Evolutionary conservation across 2,329 filamentous ascomycete species (phyloP).

Genomic region (Trichoderma brevicompactum): DNA sequence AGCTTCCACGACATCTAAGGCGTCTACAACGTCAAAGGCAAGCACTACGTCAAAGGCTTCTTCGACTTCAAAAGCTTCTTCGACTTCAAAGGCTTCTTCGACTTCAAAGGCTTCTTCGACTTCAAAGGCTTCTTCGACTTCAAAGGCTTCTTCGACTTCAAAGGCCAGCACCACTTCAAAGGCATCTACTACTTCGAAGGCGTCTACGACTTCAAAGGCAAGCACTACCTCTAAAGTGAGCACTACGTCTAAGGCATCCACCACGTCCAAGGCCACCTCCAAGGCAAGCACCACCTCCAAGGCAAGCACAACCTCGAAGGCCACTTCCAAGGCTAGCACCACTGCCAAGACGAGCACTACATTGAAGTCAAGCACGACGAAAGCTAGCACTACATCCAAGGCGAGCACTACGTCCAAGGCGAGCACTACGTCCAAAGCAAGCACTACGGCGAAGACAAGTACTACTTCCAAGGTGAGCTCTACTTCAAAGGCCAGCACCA

Average conservation of each 20-base stretch:
- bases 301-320: not conserved
- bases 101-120: not conserved
- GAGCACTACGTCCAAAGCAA: not conserved
- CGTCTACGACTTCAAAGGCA: not conserved
- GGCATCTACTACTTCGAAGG: not conserved
- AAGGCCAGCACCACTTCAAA: not conserved
- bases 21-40: no score
- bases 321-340: not conserved
- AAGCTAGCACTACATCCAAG: not conserved
- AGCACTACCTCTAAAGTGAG: not conserved
- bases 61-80: not conserved
- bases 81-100: not conserved
- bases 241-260: not conserved
- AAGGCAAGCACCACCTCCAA: not conserved
- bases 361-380: not conserved
- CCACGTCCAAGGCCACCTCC: not conserved
- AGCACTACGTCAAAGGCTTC: not conserved
- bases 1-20: no score
- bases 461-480: not conserved
- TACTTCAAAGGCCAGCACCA: not conserved
- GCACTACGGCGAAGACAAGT: not conserved
- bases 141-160: not conserved
- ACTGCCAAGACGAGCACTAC: conserved; percentile 2
- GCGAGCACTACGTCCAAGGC: not conserved
- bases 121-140: not conserved